Base-by-base conservation (phyloP, 1,284 basidiomycete species). In the Ceratobasidium sp. region DNA sequence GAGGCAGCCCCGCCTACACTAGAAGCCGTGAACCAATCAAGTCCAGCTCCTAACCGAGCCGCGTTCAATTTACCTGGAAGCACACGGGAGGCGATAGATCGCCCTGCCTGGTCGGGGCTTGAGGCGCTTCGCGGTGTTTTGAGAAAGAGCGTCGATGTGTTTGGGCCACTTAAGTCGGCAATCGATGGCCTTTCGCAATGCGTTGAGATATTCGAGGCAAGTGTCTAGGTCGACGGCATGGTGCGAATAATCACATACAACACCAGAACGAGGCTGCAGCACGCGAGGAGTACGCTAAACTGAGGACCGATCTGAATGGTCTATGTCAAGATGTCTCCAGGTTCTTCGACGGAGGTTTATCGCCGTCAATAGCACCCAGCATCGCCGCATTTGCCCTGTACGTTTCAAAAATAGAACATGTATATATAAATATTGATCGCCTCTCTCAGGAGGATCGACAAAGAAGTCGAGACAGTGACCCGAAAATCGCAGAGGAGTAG, bases 161-260 rank as follows among this genome's bases (percentile, higher is more conserved):
- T 63, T n/a, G 39, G 39, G 33, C 61, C 61, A 33, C 61, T 63
- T 23, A 63, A 63, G 33, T 40, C 61, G 28, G 61, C 61, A 5
- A n/a, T 40, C 42, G 61, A 63, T 18, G 61, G 61, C 28, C 7
- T 63, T 7, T 20, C 15, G 15, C 7, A 18, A 23, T 63, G 61
- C 23, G 40, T 63, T 15, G 61, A 63, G 26, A 28, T 63, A 28
- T 63, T 63, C 28, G 61, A 63, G 61, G 61, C 40, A 33, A 18
- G 61, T 40, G 42, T 63, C 12, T 9, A 18, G 18, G 20, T 39
- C 39, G 6, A 28, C 60, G 40, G 18, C 18, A 5, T n/a, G 28
- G 6, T 10, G n/a, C 9, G 28, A 33, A 33, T 33, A 33, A 12
- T 63, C 18, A 28, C 33, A 4, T 23, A 26, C 7, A 23, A 6